Evolutionary conservation across 371 early-diverging fungal species (phyloP).

Genomic region (Mortierella sp.): DNA sequence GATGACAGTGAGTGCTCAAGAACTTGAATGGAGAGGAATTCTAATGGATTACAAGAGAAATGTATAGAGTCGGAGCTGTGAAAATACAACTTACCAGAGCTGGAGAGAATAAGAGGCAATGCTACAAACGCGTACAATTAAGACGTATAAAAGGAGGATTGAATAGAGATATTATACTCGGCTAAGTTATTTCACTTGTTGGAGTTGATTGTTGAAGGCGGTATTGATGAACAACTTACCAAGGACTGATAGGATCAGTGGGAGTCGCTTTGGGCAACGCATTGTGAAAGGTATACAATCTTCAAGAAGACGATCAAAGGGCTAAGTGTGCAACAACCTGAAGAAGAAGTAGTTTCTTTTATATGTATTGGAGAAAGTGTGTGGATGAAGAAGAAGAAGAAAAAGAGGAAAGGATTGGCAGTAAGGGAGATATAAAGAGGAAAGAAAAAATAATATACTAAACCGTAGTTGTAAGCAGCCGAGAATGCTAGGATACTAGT

Average conservation of each 20-base stretch:
- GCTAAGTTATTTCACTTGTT: not conserved
- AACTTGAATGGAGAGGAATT: no score
- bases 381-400: not conserved
- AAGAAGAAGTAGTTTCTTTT: not conserved
- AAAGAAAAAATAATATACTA: not conserved
- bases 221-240: conserved; percentile 17
- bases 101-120: conserved; percentile 37
- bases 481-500: not conserved
- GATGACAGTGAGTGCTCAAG: not conserved
- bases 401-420: not conserved
- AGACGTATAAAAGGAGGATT: not conserved
- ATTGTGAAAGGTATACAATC: conserved; percentile 15
- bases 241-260: conserved; percentile 50
- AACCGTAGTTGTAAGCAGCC: not conserved
- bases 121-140: conserved; percentile 16
- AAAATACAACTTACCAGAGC: conserved; percentile 24
- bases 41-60: not conserved
- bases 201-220: not conserved
- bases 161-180: not conserved
- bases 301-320: not conserved
- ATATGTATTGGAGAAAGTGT: not conserved
- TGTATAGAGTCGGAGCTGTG: not conserved
- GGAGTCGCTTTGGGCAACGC: conserved; percentile 55
- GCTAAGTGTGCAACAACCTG: not conserved
- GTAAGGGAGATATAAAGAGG: not conserved